Evolutionary conservation across 768 basidiomycete genomes (phyloP), one percentile per base, ranked within the genome.

Genomic region (Lactarius vividus): DNA sequence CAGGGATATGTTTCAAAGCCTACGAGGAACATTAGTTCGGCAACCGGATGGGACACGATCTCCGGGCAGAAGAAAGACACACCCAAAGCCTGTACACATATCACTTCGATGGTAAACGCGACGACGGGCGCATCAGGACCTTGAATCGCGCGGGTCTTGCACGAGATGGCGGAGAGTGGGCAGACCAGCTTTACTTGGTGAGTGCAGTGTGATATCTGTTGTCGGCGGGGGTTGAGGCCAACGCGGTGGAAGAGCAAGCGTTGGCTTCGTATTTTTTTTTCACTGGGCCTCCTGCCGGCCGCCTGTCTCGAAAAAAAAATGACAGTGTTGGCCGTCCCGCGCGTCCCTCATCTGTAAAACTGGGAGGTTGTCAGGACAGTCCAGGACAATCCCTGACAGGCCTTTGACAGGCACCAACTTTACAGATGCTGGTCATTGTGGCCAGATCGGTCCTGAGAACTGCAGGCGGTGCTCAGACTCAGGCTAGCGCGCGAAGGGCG

Each of bases 1-100:
- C 94, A 95, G 18, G 93, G 83, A 69, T 94, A 96, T 29, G 96
- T 84, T 72, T 97, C 94, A 49, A 87, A 87, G 37, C 88, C 92
- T 92, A 60, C 18, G 49, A 44, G 6, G 7, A 8, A n/a, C 4
- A 8, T n/a, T 18, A 44, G 44, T n/a, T 3, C 54, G 66, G 62
- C 44, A 61, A 23, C 46, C 28, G 29, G 53, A 64, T 53, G 59
- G 44, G 54, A 39, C 35, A 44, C 44, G 16, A 23, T 6, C 44
- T 9, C 44, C 44, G 16, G 33, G 31, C 28, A 11, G 37, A 37
- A 11, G 18, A 42, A 20, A 20, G 10, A 63, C 71, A 3, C 54
- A 73, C 74, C 73, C 28, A 74, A 62, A 16, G 73, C 74, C 59
- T 75, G 75, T 1, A 71, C 75, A 62, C 73, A 74, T 9, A 68